phyloP scores from a whole-genome alignment of 192 early-diverging fungal genomes.

The Gonapodya sp. region DNA sequence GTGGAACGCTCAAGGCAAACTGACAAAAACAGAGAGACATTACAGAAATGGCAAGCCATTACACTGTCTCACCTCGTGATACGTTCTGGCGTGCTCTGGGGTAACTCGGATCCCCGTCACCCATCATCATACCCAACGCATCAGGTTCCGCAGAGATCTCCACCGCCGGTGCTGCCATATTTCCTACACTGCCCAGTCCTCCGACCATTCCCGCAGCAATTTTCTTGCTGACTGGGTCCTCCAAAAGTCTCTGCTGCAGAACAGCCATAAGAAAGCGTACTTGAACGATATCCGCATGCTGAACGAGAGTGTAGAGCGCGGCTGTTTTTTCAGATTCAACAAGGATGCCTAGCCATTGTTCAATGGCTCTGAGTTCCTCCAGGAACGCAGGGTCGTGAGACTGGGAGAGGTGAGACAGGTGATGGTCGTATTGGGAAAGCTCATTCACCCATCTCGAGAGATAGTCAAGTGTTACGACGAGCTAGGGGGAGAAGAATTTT shows the following conservation, averaged over 20 bases:
- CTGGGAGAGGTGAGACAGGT: background rate
- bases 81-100: no score
- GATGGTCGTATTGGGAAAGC: background rate
- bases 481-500: no score
- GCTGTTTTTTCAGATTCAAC: constrained; percentile 84
- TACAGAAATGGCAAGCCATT: no score
- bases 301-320: constrained; percentile 84
- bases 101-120: background rate
- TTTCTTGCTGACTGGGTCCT: constrained; percentile 50
- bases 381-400: constrained; percentile 63
- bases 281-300: constrained; percentile 83
- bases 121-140: background rate
- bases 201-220: constrained; percentile 8
- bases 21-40: no score
- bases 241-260: constrained; percentile 84
- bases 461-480: no score
- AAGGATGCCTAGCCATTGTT: constrained; percentile 88
- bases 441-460: background rate
- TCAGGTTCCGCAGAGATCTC: background rate
- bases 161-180: background rate
- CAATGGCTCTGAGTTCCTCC: constrained; percentile 83
- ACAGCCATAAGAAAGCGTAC: constrained; percentile 91
- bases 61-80: no score
- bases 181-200: background rate
- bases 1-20: no score